Percentiles rank a stretch among this genome's conserved stretches.
Evolutionary conservation across 441 rosid genomes (phyloP).

Genomic region (Syzygium syzygioides): DNA sequence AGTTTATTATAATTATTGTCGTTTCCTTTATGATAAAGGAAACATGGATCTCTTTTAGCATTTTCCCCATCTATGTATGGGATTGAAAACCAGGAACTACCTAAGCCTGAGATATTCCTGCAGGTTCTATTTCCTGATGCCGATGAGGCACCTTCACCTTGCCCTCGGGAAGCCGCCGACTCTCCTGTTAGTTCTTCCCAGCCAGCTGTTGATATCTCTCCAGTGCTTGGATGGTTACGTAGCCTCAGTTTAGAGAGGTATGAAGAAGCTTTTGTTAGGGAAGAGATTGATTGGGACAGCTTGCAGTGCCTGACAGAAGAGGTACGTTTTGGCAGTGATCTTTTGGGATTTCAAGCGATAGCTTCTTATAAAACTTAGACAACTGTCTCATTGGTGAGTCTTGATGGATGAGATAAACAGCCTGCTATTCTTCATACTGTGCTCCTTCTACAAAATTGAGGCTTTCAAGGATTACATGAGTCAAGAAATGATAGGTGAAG

Average conservation of each 20-base stretch:
- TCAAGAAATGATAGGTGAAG: background rate
- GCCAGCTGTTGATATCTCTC: slow-evolving; percentile 42
- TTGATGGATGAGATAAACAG: background rate
- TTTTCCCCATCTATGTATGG: background rate
- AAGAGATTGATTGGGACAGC: slow-evolving; percentile 91
- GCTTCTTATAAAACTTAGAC: background rate
- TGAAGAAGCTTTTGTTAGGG: slow-evolving; percentile 62
- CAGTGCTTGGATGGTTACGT: slow-evolving; percentile 61
- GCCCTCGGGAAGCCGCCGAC: slow-evolving; percentile 23
- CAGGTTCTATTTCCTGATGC: slow-evolving; percentile 27
- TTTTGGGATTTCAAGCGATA: background rate
- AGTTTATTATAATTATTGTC: background rate
- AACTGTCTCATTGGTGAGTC: background rate
- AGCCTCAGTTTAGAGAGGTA: slow-evolving; percentile 62
- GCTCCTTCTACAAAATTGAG: background rate
- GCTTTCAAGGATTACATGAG: background rate
- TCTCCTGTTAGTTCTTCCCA: slow-evolving; percentile 23
- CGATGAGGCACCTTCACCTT: slow-evolving; percentile 7
- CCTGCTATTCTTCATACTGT: background rate
- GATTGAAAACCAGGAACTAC: background rate
- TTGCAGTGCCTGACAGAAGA: slow-evolving; percentile 78
- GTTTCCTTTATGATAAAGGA: background rate
- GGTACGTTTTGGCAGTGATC: slow-evolving; percentile 35
- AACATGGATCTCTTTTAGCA: background rate
- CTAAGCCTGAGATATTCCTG: background rate